Conservation (phyloP, 352 stramenopile genomes). For the Globisporangium carolinianum region DNA sequence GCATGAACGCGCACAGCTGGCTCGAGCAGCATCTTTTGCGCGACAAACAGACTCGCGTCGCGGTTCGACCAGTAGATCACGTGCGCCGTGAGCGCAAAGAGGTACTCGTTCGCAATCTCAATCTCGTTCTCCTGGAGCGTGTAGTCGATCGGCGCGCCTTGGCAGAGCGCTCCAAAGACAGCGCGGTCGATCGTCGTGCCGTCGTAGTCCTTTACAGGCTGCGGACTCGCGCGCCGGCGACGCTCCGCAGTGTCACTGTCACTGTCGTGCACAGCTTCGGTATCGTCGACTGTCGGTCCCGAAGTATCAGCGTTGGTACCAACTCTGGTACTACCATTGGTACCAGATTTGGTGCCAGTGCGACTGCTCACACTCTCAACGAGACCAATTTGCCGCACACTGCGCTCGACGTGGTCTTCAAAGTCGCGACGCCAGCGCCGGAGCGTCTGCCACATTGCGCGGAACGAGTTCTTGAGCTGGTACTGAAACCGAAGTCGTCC, state of each 20-base stretch:
- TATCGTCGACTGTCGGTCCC: neutral
- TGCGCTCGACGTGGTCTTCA: slow-evolving; percentile 61
- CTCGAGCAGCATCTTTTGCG: slow-evolving; percentile 82
- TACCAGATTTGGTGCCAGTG: neutral
- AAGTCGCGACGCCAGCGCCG: slow-evolving; percentile 71
- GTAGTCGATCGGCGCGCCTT: slow-evolving; percentile 77
- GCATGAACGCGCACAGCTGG: slow-evolving; percentile 22
- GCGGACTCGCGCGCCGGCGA: slow-evolving; percentile 5
- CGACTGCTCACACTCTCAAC: slow-evolving; percentile 28
- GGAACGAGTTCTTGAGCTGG: slow-evolving; percentile 77
- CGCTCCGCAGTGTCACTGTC: slow-evolving; percentile 5
- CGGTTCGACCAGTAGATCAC: slow-evolving; percentile 91
- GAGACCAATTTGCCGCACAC: slow-evolving; percentile 62
- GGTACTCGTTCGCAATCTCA: slow-evolving; percentile 91
- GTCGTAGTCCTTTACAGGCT: slow-evolving; percentile 20
- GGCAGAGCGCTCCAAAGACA: slow-evolving; percentile 57
- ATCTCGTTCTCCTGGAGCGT: slow-evolving; percentile 93
- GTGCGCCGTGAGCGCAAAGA: slow-evolving; percentile 89
- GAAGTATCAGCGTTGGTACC: neutral
- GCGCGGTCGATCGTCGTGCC: slow-evolving; percentile 31
- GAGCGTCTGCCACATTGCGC: slow-evolving; percentile 70
- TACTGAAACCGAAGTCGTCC: slow-evolving; percentile 82
- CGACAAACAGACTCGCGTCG: slow-evolving; percentile 89
- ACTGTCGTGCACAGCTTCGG: slow-evolving; percentile 9
- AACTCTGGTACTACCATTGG: neutral